These are phyloP conservation scores for Spizellomyces punctatus DNA, from an alignment of 192 early-diverging fungal genomes.

Conservation along the genomic window DNA sequence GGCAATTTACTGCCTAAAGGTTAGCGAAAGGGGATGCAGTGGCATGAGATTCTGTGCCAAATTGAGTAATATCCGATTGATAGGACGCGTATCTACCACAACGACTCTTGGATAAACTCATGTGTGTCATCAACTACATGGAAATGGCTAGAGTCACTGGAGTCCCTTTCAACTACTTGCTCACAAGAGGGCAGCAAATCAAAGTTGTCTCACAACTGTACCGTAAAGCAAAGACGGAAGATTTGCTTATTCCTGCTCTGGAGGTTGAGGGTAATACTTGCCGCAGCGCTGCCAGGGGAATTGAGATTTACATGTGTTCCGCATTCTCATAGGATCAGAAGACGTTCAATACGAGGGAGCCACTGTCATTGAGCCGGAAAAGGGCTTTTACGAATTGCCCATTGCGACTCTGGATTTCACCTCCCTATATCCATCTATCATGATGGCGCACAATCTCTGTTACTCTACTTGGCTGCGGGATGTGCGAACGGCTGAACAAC, in stretches of 20 bases:
- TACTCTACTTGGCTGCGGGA: constrained; percentile 87
- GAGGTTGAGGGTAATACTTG: constrained; percentile 65
- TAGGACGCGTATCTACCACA: constrained; percentile 92
- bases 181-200: constrained; percentile 95
- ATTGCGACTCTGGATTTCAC: constrained; percentile 98
- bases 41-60: neutral
- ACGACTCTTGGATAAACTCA: constrained; percentile 93
- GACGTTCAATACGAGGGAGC: constrained; percentile 93
- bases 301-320: neutral
- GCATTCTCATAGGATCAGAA: constrained; percentile 57
- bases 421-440: constrained; percentile 97
- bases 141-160: constrained; percentile 99
- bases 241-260: constrained; percentile 87
- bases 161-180: constrained; percentile 90
- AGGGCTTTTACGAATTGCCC: constrained; percentile 92
- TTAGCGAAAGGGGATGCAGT: neutral
- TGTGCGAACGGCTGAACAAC: constrained; percentile 39
- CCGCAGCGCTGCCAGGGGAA: neutral
- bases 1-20: constrained; percentile 96
- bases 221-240: constrained; percentile 79
- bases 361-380: constrained; percentile 92
- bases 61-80: neutral
- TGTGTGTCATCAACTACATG: constrained; percentile 95
- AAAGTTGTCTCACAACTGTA: constrained; percentile 97
- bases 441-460: constrained; percentile 99